Base-by-base conservation (phyloP, 129 eudicot species). In the Centella asiatica region DNA sequence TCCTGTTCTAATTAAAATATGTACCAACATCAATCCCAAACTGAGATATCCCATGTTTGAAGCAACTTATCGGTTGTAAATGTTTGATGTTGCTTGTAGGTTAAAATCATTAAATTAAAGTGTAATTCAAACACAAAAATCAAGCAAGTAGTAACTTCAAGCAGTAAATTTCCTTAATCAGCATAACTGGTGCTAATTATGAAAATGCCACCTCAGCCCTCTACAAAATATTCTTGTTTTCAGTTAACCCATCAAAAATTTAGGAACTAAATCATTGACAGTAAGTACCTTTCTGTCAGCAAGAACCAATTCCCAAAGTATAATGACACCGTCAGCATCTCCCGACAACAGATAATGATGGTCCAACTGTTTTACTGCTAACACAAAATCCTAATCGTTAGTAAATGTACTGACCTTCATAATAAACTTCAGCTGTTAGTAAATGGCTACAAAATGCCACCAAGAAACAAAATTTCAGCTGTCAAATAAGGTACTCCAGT, bases 341-440 rank as follows among this genome's bases (percentile, higher is more conserved):
- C 98, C 98, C 39, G 95, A 90, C 60, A 90, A 77, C 54, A 90
- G 64, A 70, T 72, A 87, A 62, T 90, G 95, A n/a, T 69, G 75
- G 57, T 77, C 72, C 72, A 79, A 74, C 17, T 76, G 50, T 55
- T 61, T 71, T 54, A 92, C 95, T 89, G 82, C 39, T 46, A 63
- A 51, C 40, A 39, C 14, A 63, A 55, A 65, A 62, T 0, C 24
- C 54, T 12, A 54, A 37, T 69, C 32, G 33, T 19, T 27, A 23
- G 19, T 46, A 13, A 46, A 46, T 13, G 5, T 46, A 13, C n/a
- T n/a, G n/a, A n/a, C n/a, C n/a, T n/a, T n/a, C n/a, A n/a, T n/a
- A n/a, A n/a, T n/a, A n/a, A n/a, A n/a, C n/a, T n/a, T n/a, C n/a
- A n/a, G n/a, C n/a, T n/a, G n/a, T n/a, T n/a, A n/a, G n/a, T n/a